Evolutionary conservation across 352 stramenopile species (phyloP), one percentile per base, ranked within the genome.

Genomic region (Pseudoperonospora humuli): DNA sequence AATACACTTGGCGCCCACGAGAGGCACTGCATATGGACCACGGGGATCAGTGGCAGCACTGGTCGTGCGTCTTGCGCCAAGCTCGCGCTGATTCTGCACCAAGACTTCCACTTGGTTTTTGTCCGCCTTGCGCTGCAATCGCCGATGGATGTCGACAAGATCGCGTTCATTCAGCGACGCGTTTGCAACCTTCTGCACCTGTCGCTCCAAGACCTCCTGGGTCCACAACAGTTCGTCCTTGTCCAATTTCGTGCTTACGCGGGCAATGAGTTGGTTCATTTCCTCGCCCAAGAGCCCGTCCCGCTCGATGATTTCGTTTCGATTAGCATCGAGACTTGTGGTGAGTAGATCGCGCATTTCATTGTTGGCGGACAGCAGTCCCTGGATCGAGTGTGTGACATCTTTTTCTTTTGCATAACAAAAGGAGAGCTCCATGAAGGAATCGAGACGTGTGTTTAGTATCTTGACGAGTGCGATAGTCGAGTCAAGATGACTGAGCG

Each of bases 191-290:
- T 66, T 80, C 19, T 84, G 64, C 7, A 85, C 60, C 50, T 85
- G 64, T 9, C 71, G 55, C 40, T 86, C 71, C 2, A 86, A 52
- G 13, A 86, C 64, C 28, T 84, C 71, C 34, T 84, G 73, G 0
- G 75, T 88, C 75, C 75, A 88, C 3, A 86, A 57, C 24, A 88
- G 56, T 20, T 88, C 70, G 41, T 84, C 73, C 49, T 86, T 84
- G 50, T 88, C 75, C 2, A n/a, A n/a, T n/a, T n/a, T n/a, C n/a
- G 83, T 86, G 39, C 70, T 78, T 21, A 88, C 68, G n/a, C 73
- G 73, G 6, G 60, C 61, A 14, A 75, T 69, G 11, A 88, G 57
- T 28, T 88, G 74, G 28, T 63, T n/a, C 29, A 88, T 43, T 19
- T 88, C 76, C 4, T 61, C 53, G 29, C 84, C 76, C 0, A 88